Conservation (phyloP, 441 rosid genomes). For the Corymbia calophylla region DNA sequence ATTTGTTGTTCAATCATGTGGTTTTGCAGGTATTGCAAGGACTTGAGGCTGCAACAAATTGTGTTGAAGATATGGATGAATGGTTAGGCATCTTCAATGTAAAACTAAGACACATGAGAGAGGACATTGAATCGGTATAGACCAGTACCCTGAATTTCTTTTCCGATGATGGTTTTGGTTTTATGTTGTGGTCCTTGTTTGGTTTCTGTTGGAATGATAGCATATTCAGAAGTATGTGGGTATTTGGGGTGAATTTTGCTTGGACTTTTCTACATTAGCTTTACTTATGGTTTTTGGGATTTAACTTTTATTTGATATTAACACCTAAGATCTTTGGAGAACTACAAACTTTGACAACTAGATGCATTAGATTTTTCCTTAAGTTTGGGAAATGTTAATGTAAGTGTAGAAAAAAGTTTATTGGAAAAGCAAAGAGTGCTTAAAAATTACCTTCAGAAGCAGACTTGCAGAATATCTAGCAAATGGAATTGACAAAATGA, state of each 20-base stretch:
- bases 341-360: background rate
- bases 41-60: conserved; percentile 88
- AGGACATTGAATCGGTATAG: conserved; percentile 94
- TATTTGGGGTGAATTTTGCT: background rate
- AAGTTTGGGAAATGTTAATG: background rate
- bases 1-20: conserved; percentile 2
- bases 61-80: conserved; percentile 98
- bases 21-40: conserved; percentile 81
- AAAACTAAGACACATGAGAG: conserved; percentile 99
- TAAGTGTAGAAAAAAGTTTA: background rate
- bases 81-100: conserved; percentile 98
- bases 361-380: background rate
- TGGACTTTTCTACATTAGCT: background rate
- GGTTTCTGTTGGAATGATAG: background rate
- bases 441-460: background rate
- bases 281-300: background rate
- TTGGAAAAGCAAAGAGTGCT: background rate
- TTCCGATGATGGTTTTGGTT: background rate
- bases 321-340: background rate
- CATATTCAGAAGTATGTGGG: background rate
- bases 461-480: background rate
- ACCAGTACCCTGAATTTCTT: background rate
- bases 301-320: background rate
- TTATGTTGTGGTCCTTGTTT: background rate
- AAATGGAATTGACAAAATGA: background rate